A percentile compares a stretch with the other conserved stretches of the same genome.
phyloP scores from a whole-genome alignment of 2,329 filamentous ascomycete genomes.

The Peltaster fructicola region DNA sequence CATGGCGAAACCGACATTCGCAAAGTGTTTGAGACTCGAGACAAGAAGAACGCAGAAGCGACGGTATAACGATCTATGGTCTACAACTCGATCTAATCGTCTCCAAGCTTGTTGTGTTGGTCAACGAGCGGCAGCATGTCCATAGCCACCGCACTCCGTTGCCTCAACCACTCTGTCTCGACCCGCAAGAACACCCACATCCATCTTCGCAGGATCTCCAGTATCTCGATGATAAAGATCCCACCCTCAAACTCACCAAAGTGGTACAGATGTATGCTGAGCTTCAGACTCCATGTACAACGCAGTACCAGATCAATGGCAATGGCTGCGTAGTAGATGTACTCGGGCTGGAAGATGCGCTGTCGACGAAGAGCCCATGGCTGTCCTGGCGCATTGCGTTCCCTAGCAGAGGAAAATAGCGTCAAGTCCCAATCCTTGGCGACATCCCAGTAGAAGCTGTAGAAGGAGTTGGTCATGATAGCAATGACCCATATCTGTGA shows the following conservation, averaged over 20 bases:
- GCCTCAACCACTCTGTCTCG: constrained; percentile 63
- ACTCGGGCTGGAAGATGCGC: constrained; percentile 52
- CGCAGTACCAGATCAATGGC: constrained; percentile 61
- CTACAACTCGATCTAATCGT: constrained; percentile 1
- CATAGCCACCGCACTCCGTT: constrained; percentile 2
- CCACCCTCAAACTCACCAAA: constrained; percentile 75
- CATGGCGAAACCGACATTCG: constrained; percentile 10
- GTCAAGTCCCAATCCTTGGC: constrained; percentile 92
- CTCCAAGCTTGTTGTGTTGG: constrained; percentile 6
- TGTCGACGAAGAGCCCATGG: constrained; percentile 59
- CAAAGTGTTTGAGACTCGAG: constrained; percentile 14
- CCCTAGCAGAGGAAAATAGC: constrained; percentile 42
- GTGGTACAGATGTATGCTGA: constrained; percentile 65
- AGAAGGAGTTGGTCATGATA: constrained; percentile 58
- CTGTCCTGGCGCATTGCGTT: constrained; percentile 38
- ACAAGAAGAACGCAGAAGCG: constrained; percentile 8
- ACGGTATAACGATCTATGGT: background rate
- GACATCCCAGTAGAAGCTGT: constrained; percentile 98
- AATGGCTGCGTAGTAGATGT: constrained; percentile 71
- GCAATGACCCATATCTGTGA: constrained; percentile 10
- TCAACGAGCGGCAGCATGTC: constrained; percentile 4
- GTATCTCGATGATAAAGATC: constrained; percentile 69
- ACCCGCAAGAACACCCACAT: constrained; percentile 94
- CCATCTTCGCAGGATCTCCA: constrained; percentile 81
- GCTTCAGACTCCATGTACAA: constrained; percentile 81